Evolutionary conservation across 805 yeast genomes (phyloP), one percentile per base, ranked within the genome.

Genomic region (Candida silvatica): DNA sequence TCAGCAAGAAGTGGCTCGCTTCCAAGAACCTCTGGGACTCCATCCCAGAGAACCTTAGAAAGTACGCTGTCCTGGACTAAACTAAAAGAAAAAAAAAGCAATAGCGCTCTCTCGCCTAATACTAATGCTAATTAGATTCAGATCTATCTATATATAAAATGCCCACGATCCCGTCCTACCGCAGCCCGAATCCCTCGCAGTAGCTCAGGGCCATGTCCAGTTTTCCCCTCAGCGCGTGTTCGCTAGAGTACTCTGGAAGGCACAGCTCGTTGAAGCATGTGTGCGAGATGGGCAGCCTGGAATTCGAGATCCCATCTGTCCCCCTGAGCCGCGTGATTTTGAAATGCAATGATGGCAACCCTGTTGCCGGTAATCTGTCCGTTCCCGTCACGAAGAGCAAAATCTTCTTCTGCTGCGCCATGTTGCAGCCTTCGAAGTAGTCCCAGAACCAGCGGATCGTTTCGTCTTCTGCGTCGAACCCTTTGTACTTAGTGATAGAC

Each of bases 181-280:
- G 41, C 23, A 56, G 32, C 9, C 92, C 96, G 64, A 90, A 92
- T 1, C 96, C 97, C 41, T 83, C 80, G 41, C 87, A 77, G 51
- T 81, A 94, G 30, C 68, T 60, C 15, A 90, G 69, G 0, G 97
- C 95, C 43, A 67, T 50, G n/a, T 61, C 51, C 38, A 90, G 55
- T 55, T 84, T 88, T 2, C 50, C 36, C 29, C 59, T 54, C 35
- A 92, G 59, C 41, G 71, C 74, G n/a, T 68, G 72, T 39, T 63
- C 61, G 5, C 71, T 51, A 11, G 58, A 45, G 54, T 90, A 90
- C 25, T 76, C 76, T 55, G 76, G 81, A 5, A 92, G 45, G 37
- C 90, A 80, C 17, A 90, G 53, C 61, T 90, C 95, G 52, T 90
- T 92, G 62, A 92, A 90, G 48, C 98, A 90, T 0, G 97, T 92